Percentiles rank a stretch among this genome's conserved stretches.
Conservation (phyloP, 2,329 filamentous ascomycete species). For the Alternaria sp. region DNA sequence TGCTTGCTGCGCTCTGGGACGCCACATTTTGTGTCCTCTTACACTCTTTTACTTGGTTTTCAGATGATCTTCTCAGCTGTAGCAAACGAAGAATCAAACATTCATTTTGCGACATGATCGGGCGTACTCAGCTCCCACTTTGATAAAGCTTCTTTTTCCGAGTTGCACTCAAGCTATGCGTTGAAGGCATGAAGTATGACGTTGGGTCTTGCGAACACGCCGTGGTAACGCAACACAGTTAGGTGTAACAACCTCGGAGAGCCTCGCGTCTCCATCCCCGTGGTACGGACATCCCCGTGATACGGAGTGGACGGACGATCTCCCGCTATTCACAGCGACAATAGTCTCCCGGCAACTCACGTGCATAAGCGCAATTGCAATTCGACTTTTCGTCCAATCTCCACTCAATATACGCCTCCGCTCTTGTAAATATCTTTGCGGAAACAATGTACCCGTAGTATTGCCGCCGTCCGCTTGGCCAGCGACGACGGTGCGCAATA, state of each 20-base stretch:
- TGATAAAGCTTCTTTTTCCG: not conserved
- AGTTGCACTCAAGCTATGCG: not conserved
- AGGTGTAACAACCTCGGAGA: not conserved
- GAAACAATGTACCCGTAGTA: slow-evolving; percentile 2
- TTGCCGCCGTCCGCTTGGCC: not conserved
- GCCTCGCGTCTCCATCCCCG: not conserved
- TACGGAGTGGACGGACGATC: not conserved
- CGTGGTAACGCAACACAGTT: not conserved
- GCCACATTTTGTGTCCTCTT: not conserved
- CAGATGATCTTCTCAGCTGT: not conserved
- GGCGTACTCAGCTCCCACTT: not conserved
- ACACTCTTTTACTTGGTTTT: slow-evolving; percentile 7
- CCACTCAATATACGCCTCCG: slow-evolving; percentile 10
- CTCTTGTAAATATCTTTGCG: not conserved
- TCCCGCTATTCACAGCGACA: not conserved
- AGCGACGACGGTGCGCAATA: not conserved
- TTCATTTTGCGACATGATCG: not conserved
- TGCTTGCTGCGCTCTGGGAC: not conserved
- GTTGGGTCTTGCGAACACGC: not conserved
- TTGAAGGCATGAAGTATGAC: not conserved
- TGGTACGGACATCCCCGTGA: not conserved
- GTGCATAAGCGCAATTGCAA: not conserved
- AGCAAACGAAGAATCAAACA: not conserved
- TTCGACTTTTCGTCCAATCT: slow-evolving; percentile 7
- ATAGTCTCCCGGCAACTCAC: not conserved